phyloP scores from a whole-genome alignment of 805 yeast species.

The Suhomyces kilbournensis region DNA sequence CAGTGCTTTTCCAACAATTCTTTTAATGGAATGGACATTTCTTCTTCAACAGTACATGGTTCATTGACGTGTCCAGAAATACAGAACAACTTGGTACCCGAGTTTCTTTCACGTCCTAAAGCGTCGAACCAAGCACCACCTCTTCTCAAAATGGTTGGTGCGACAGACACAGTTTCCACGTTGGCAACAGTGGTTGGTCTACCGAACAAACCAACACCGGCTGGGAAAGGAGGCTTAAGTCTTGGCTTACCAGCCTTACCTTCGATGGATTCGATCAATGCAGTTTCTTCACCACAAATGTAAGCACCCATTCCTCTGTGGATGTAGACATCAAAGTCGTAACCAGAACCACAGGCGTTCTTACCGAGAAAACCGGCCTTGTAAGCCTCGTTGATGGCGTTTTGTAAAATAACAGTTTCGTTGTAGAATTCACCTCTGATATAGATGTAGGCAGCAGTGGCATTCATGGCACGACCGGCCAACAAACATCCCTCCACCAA shows the following conservation, averaged over 20 bases:
- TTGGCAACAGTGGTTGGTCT: constrained; percentile 90
- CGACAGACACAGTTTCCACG: constrained; percentile 87
- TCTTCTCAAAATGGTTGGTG: constrained; percentile 85
- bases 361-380: constrained; percentile 76
- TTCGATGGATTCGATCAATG: constrained; percentile 82
- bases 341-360: constrained; percentile 85
- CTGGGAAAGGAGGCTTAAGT: constrained; percentile 93
- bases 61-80: constrained; percentile 88
- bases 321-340: constrained; percentile 75
- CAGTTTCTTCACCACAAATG: constrained; percentile 90
- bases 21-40: constrained; percentile 83
- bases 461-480: constrained; percentile 91
- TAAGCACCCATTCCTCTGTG: constrained; percentile 95
- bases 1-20: constrained; percentile 85
- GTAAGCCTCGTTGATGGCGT: constrained; percentile 86
- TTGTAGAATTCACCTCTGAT: constrained; percentile 88
- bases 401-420: constrained; percentile 71
- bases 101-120: constrained; percentile 81
- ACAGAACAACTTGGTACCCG: constrained; percentile 81
- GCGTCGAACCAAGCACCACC: constrained; percentile 86
- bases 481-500: constrained; percentile 87
- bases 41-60: constrained; percentile 92
- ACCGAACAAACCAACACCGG: constrained; percentile 88
- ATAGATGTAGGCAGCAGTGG: constrained; percentile 88
- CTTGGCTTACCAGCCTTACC: constrained; percentile 95